Base-by-base conservation (phyloP, 148 eudicot species). In the Dianthus caryophyllus region DNA sequence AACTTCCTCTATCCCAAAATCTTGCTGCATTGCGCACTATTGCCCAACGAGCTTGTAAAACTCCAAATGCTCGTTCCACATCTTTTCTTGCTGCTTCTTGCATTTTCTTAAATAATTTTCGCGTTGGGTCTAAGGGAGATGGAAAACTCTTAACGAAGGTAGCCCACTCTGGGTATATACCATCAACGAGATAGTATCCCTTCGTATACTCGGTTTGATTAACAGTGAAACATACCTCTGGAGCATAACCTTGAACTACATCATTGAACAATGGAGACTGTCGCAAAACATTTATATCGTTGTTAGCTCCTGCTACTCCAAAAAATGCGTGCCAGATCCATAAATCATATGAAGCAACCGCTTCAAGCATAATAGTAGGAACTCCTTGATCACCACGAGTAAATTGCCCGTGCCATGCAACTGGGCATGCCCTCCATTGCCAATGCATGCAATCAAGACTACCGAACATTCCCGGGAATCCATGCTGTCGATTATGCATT, bases 291-390 rank as follows among this genome's bases (percentile, higher is more conserved):
- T 55, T 55, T 8, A 55, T 55, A 26, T 55, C 31, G 31, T 55
- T 51, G 13, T 51, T 55, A 24, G 60, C 24, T 12, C 56, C 24
- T 4, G 0, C 25, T n/a, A n/a, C n/a, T n/a, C n/a, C n/a, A n/a
- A n/a, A n/a, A n/a, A n/a, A n/a, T n/a, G n/a, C n/a, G n/a, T 52
- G 56, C 12, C 56, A 52, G 18, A 52, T 52, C 56, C 60, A 55
- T 55, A 55, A 55, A 26, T 25, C 60, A 24, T 55, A 25, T 26
- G 60, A 55, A 55, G 60, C 31, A 10, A 55, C 31, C 0, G 20
- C 60, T 55, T 54, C 13, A 24, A 54, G 10, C 59, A 54, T 54
- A 25, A 26, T 54, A 8, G 31, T 54, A 4, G 31, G 59, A 22
- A 54, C 59, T 15, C 59, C 59, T 5, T 24, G n/a, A n/a, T n/a